phyloP scores from a whole-genome alignment of 352 stramenopile genomes.

The Nothophytophthora sp. region DNA sequence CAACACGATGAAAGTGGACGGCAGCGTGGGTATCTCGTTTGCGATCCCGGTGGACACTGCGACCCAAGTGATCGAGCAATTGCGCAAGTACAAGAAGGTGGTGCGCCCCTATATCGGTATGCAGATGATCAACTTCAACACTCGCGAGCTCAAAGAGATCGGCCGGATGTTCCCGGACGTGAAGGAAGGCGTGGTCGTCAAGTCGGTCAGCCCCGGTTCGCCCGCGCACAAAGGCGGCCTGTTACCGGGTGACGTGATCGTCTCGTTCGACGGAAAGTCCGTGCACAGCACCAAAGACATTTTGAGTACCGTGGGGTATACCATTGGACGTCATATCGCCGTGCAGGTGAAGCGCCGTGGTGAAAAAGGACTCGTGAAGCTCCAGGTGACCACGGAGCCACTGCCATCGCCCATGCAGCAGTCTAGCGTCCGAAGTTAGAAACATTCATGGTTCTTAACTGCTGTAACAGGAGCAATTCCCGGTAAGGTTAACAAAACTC shows the following conservation, averaged over 20 bases:
- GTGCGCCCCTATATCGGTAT: conserved; percentile 92
- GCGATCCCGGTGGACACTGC: conserved; percentile 94
- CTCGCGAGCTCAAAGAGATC: conserved; percentile 63
- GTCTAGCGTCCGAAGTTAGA: conserved; percentile 8
- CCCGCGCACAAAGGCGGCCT: conserved; percentile 80
- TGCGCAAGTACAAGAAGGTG: conserved; percentile 89
- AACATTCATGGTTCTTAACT: background rate
- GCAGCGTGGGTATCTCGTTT: conserved; percentile 91
- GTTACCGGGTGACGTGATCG: conserved; percentile 73
- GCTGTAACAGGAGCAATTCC: no score
- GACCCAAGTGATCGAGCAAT: conserved; percentile 86
- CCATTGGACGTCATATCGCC: conserved; percentile 66
- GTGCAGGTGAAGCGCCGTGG: conserved; percentile 67
- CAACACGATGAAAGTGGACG: conserved; percentile 94
- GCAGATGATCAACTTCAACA: conserved; percentile 90
- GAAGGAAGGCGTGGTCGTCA: conserved; percentile 83
- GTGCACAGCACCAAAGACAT: conserved; percentile 83
- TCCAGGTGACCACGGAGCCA: conserved; percentile 66
- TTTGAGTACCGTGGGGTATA: conserved; percentile 66
- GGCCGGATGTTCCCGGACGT: conserved; percentile 71
- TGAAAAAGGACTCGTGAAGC: conserved; percentile 39
- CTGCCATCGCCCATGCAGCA: conserved; percentile 40
- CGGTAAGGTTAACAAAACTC: no score
- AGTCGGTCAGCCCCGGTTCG: conserved; percentile 74
- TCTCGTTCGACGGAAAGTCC: conserved; percentile 71